phyloP scores from a whole-genome alignment of 257 asterid species.

The Fraxinus americana region DNA sequence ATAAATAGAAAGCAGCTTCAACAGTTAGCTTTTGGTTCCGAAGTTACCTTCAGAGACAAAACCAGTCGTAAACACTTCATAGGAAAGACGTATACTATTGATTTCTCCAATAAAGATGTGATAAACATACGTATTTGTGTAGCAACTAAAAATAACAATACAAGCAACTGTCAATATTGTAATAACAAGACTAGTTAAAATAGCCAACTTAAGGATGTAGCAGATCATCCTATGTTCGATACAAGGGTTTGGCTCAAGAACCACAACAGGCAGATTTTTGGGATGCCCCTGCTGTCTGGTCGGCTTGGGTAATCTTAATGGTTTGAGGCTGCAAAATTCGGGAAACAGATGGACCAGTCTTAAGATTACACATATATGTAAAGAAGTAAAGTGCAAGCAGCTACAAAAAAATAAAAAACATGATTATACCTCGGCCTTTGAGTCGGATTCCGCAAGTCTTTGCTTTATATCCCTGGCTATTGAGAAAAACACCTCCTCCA shows the following conservation, averaged over 20 bases:
- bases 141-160: constrained; percentile 45
- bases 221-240: constrained; percentile 29
- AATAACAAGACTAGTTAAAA: constrained; percentile 35
- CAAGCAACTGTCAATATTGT: constrained; percentile 43
- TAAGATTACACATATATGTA: no score
- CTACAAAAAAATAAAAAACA: no score
- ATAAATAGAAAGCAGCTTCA: neutral
- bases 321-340: constrained; percentile 66
- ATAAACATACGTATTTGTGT: constrained; percentile 36
- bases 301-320: constrained; percentile 66
- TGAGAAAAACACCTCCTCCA: constrained; percentile 95
- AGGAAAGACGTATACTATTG: constrained; percentile 29
- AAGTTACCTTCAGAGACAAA: neutral
- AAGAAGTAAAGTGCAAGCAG: no score
- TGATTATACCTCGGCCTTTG: neutral
- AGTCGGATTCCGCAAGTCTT: constrained; percentile 79
- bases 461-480: constrained; percentile 91
- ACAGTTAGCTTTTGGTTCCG: neutral
- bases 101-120: constrained; percentile 39
- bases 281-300: constrained; percentile 59
- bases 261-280: constrained; percentile 85
- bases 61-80: constrained; percentile 7
- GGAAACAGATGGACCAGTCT: no score
- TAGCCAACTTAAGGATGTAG: constrained; percentile 31
- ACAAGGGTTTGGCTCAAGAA: constrained; percentile 39